phyloP scores from a whole-genome alignment of 352 stramenopile genomes.

The Lagenidium sp. region DNA sequence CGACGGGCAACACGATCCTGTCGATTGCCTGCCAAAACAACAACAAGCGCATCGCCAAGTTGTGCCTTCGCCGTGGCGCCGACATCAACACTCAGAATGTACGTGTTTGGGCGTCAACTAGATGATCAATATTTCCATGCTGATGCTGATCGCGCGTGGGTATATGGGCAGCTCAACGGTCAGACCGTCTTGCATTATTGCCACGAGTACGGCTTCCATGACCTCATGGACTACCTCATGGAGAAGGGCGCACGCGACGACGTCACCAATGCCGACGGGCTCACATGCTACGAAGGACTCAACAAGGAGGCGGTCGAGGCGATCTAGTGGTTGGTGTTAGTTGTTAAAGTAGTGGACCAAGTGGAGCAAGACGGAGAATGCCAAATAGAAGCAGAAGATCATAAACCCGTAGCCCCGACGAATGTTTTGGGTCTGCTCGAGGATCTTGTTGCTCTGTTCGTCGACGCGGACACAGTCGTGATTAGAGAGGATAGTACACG shows the following conservation, averaged over 20 bases:
- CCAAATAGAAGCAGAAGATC: slow-evolving; percentile 81
- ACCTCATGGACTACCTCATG: slow-evolving; percentile 92
- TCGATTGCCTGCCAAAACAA: slow-evolving; percentile 93
- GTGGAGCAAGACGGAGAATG: slow-evolving; percentile 61
- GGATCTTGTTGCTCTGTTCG: slow-evolving; percentile 71
- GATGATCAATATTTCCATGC: background rate
- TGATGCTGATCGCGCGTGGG: slow-evolving; percentile 1
- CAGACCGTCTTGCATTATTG: slow-evolving; percentile 92
- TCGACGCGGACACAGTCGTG: too few relatives aligned
- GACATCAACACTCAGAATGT: slow-evolving; percentile 93
- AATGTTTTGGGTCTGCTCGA: slow-evolving; percentile 70
- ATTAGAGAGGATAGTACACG: too few relatives aligned
- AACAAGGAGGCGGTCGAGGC: slow-evolving; percentile 77
- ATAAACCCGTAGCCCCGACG: slow-evolving; percentile 75
- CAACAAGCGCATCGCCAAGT: slow-evolving; percentile 94
- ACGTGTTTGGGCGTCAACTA: slow-evolving; percentile 5
- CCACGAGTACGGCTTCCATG: slow-evolving; percentile 92
- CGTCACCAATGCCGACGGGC: slow-evolving; percentile 88
- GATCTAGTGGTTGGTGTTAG: slow-evolving; percentile 33
- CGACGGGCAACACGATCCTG: slow-evolving; percentile 90
- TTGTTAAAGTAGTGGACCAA: slow-evolving; percentile 77
- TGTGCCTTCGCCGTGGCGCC: slow-evolving; percentile 87
- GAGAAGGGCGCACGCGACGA: slow-evolving; percentile 91
- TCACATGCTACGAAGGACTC: slow-evolving; percentile 94
- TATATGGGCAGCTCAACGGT: slow-evolving; percentile 57